A percentile compares a stretch with the other conserved stretches of the same genome.
These are phyloP conservation scores for Hypoxylon rickii DNA, from an alignment of 495 filamentous ascomycete genomes.

Conservation along the genomic window DNA sequence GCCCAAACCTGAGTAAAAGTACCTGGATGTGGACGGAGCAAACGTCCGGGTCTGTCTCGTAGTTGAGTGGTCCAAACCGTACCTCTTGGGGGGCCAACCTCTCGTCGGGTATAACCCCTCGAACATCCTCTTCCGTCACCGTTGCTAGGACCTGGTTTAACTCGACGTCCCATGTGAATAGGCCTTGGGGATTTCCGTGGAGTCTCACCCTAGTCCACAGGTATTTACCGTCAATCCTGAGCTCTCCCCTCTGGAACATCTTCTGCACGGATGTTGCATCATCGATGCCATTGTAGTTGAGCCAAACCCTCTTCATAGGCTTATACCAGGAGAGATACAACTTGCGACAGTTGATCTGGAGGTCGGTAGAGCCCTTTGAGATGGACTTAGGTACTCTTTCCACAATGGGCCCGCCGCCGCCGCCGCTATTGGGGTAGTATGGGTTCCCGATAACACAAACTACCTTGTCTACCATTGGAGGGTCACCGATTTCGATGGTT, in stretches of 20 bases:
- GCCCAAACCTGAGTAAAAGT: constrained; percentile 34
- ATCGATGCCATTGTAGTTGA: constrained; percentile 31
- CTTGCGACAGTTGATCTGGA: constrained; percentile 38
- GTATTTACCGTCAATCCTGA: too few relatives aligned
- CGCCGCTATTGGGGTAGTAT: neutral
- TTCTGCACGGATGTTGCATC: constrained; percentile 22
- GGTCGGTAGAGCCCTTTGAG: constrained; percentile 17
- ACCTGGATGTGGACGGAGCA: constrained; percentile 26
- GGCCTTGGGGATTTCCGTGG: too few relatives aligned
- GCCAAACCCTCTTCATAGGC: constrained; percentile 30
- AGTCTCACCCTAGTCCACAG: too few relatives aligned
- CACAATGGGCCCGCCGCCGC: constrained; percentile 3
- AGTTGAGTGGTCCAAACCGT: constrained; percentile 32
- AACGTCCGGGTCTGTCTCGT: constrained; percentile 12
- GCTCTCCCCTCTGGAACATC: constrained; percentile 20
- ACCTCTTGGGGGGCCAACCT: constrained; percentile 2
- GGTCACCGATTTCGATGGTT: constrained; percentile 32
- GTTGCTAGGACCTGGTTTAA: constrained; percentile 15
- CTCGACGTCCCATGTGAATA: too few relatives aligned
- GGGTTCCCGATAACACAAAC: neutral
- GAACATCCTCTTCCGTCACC: constrained; percentile 21
- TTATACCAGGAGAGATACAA: constrained; percentile 42
- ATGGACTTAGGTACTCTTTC: constrained; percentile 18
- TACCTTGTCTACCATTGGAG: constrained; percentile 20
- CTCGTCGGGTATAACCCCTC: constrained; percentile 9